Conservation (phyloP, 2,329 filamentous ascomycete species). For the Aspergillus sojae region DNA sequence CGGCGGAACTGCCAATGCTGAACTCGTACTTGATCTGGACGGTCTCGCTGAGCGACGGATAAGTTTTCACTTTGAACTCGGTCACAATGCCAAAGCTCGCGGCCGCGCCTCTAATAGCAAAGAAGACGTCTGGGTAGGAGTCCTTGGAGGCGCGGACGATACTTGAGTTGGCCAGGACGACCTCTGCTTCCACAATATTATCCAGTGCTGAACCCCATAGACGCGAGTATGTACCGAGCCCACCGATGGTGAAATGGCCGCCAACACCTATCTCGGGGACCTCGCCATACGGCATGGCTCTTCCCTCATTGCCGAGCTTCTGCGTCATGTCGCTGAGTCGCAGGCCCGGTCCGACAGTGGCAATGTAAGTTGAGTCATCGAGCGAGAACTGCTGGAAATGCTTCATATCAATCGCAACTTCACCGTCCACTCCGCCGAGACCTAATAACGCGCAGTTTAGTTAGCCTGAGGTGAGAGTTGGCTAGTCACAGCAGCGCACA, state of each 20-base stretch:
- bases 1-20: slow-evolving; percentile 51
- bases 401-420: slow-evolving; percentile 35
- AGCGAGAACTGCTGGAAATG: slow-evolving; percentile 36
- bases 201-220: slow-evolving; percentile 57
- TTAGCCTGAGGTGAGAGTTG: neutral
- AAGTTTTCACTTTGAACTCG: slow-evolving; percentile 41
- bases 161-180: slow-evolving; percentile 48
- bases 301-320: slow-evolving; percentile 31
- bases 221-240: slow-evolving; percentile 46
- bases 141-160: slow-evolving; percentile 33
- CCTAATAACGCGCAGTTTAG: slow-evolving; percentile 18
- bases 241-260: slow-evolving; percentile 46
- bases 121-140: slow-evolving; percentile 37
- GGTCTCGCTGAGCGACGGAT: slow-evolving; percentile 46
- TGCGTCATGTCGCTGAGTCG: slow-evolving; percentile 36
- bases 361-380: slow-evolving; percentile 32
- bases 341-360: slow-evolving; percentile 40
- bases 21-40: slow-evolving; percentile 63
- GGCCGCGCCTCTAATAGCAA: slow-evolving; percentile 40
- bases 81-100: slow-evolving; percentile 44
- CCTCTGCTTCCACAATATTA: slow-evolving; percentile 51
- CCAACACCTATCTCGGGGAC: slow-evolving; percentile 44
- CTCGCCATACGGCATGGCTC: slow-evolving; percentile 44
- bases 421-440: slow-evolving; percentile 37
- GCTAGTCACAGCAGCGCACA: neutral